Percentiles rank a stretch among this genome's conserved stretches.
phyloP scores from a whole-genome alignment of 192 early-diverging fungal species.

The Coemansia sp. region DNA sequence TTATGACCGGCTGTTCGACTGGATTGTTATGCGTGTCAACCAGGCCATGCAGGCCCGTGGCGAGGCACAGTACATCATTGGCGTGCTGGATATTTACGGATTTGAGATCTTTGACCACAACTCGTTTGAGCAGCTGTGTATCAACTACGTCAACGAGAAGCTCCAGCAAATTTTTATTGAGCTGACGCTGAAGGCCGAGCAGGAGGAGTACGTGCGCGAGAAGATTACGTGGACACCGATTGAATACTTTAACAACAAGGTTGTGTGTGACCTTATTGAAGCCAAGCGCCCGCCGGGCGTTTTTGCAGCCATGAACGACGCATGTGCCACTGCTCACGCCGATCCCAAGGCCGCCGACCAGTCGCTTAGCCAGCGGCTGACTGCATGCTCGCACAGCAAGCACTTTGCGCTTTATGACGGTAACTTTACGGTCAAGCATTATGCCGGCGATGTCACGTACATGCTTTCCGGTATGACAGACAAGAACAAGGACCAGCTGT shows the following conservation, averaged over 20 bases:
- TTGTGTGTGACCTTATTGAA: slow-evolving; percentile 98
- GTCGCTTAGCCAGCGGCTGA: slow-evolving; percentile 69
- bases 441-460: slow-evolving; percentile 96
- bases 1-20: slow-evolving; percentile 94
- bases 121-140: slow-evolving; percentile 98
- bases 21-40: slow-evolving; percentile 95
- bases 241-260: slow-evolving; percentile 98
- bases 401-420: slow-evolving; percentile 72
- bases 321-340: slow-evolving; percentile 96
- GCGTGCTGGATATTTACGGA: slow-evolving; percentile 98
- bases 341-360: slow-evolving; percentile 77
- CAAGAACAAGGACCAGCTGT: slow-evolving; percentile 95
- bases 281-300: slow-evolving; percentile 94
- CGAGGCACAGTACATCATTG: slow-evolving; percentile 69
- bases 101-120: slow-evolving; percentile 96
- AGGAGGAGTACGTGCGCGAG: slow-evolving; percentile 97
- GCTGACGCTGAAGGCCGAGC: slow-evolving; percentile 95
- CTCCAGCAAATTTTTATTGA: slow-evolving; percentile 99
- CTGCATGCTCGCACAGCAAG: slow-evolving; percentile 64
- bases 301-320: slow-evolving; percentile 92
- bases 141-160: slow-evolving; percentile 98
- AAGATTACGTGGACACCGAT: slow-evolving; percentile 99
- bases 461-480: slow-evolving; percentile 91
- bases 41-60: slow-evolving; percentile 71
- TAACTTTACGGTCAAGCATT: slow-evolving; percentile 87